Conservation (phyloP, 345 rosid species). For the Lepidium aucheri region DNA sequence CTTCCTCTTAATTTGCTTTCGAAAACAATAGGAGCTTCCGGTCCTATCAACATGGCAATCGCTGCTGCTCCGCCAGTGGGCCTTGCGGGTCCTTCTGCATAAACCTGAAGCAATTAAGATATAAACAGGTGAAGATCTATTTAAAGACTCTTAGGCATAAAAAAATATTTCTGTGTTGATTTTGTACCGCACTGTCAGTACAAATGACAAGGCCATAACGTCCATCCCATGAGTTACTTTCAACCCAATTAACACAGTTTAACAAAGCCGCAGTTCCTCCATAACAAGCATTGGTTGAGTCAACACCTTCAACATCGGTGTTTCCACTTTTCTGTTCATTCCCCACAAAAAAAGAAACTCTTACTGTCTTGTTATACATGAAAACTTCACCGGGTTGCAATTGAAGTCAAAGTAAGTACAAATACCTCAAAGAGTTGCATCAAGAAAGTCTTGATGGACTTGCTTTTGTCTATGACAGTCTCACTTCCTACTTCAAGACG, state of each 20-base stretch:
- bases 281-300: slow-evolving; percentile 96
- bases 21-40: slow-evolving; percentile 86
- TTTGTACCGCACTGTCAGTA: slow-evolving; percentile 96
- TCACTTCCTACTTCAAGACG: slow-evolving; percentile 99
- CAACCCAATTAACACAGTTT: slow-evolving; percentile 99
- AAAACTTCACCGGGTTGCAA: neutral
- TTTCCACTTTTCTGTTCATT: slow-evolving; percentile 78
- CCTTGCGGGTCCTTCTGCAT: slow-evolving; percentile 99
- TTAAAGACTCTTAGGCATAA: neutral
- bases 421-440: slow-evolving; percentile 98
- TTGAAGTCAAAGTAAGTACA: neutral
- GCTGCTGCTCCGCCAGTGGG: slow-evolving; percentile 99
- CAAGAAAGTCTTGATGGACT: slow-evolving; percentile 95
- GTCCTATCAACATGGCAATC: slow-evolving; percentile 85
- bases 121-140: neutral
- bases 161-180: neutral
- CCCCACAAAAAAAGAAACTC: neutral
- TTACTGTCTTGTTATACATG: neutral
- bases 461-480: slow-evolving; percentile 99
- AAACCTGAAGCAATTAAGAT: slow-evolving; percentile 52
- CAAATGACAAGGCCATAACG: slow-evolving; percentile 94
- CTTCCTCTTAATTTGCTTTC: slow-evolving; percentile 96
- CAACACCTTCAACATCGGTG: slow-evolving; percentile 97
- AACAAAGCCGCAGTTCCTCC: slow-evolving; percentile 99
- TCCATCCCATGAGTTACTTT: slow-evolving; percentile 98